phyloP scores from a whole-genome alignment of 805 yeast species.

The Peterozyma xylosa region DNA sequence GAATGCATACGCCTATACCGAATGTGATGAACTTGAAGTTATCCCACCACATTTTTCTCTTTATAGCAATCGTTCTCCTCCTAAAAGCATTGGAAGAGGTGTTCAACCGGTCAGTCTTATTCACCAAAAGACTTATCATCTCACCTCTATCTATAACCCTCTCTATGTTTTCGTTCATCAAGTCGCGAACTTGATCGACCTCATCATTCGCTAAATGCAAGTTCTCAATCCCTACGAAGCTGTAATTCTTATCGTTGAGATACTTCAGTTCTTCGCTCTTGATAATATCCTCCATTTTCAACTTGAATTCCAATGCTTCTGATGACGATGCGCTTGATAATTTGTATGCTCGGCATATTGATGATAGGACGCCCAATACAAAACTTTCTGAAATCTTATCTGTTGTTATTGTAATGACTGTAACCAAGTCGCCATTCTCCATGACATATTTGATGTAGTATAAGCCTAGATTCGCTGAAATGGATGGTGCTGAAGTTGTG shows the following conservation, averaged over 20 bases:
- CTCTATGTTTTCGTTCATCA: constrained; percentile 71
- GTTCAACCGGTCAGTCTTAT: constrained; percentile 70
- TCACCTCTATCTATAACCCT: constrained; percentile 73
- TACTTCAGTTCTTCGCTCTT: constrained; percentile 43
- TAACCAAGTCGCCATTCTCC: constrained; percentile 39
- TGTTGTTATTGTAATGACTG: constrained; percentile 42
- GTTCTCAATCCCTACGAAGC: constrained; percentile 17
- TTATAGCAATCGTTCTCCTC: constrained; percentile 55
- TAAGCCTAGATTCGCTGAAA: constrained; percentile 20
- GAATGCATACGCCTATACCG: constrained; percentile 11
- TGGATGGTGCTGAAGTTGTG: constrained; percentile 7
- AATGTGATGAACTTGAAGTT: constrained; percentile 37
- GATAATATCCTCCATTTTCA: constrained; percentile 48
- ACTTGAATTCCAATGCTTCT: constrained; percentile 36
- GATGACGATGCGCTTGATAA: constrained; percentile 10
- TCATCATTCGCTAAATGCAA: constrained; percentile 40
- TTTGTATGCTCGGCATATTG: constrained; percentile 41
- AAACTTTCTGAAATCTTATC: constrained; percentile 35
- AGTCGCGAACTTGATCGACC: constrained; percentile 53
- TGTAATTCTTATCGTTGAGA: constrained; percentile 27
- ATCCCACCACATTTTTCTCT: constrained; percentile 65
- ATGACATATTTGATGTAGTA: constrained; percentile 42
- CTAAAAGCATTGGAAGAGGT: constrained; percentile 62
- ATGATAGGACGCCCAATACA: constrained; percentile 39
- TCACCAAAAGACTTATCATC: constrained; percentile 61